Base-by-base conservation (phyloP, 73 alveolate species). In the Paramecium sexaurelia region DNA sequence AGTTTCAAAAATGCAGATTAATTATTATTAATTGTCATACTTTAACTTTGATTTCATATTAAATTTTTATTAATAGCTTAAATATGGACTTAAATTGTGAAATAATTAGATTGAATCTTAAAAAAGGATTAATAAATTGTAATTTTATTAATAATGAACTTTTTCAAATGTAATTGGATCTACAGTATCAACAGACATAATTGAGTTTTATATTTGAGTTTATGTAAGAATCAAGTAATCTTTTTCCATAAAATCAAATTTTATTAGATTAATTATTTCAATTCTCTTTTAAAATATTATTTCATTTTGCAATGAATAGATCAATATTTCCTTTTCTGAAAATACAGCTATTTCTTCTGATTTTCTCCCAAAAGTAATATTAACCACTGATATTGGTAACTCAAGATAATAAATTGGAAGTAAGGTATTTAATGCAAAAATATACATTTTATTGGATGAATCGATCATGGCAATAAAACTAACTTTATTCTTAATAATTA, bases 391-490 rank as follows among this genome's bases (percentile, higher is more conserved):
- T 6, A 61, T 61, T 3, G 83, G 43, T 6, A 61, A 26, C 43
- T 61, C 83, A 6, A 61, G 7, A 24, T 61, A 61, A 61, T 61
- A 61, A 29, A 29, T 29, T 61, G 83, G 83, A 32, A 61, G 39
- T 24, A 61, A 15, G 7, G 83, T 61, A 61, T 61, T 61, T 32
- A 61, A 61, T 13, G 83, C 83, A 61, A 61, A 61, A 10, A 61
- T 24, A 29, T 61, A 61, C 83, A 61, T 2, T 32, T 61, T 61
- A 32, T 61, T 61, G 20, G 83, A 61, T 11, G 39, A 61, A 61
- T 61, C 83, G 3, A 61, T 32, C 83, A 61, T 61, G 45, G 83
- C 83, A 61, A 61, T 13, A 61, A 13, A 61, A 29, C 83, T 61
- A 61, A 26, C 39, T 29, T 3, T 3, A 61, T 29, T 61, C 43